Evolutionary conservation across 495 filamentous ascomycete species (phyloP).

Genomic region (Xylaria longipes): DNA sequence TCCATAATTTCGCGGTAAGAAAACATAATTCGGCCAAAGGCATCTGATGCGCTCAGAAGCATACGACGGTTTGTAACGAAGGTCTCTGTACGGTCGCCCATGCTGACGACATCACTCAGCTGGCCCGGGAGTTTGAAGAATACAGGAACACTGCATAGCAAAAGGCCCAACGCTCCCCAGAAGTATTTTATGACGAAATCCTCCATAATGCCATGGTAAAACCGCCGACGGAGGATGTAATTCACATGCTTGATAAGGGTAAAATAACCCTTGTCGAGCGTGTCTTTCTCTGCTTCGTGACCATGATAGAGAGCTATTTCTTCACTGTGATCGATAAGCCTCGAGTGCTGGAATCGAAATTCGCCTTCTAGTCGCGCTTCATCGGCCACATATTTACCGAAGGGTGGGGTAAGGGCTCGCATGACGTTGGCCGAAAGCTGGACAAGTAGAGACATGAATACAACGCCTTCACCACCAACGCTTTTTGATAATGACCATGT

Average conservation of each 20-base stretch:
- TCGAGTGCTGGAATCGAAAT: constrained; percentile 92
- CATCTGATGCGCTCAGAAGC: constrained; percentile 89
- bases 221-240: constrained; percentile 82
- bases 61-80: constrained; percentile 95
- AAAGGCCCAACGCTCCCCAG: constrained; percentile 92
- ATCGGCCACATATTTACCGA: constrained; percentile 97
- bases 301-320: constrained; percentile 93
- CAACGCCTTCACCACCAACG: constrained; percentile 91
- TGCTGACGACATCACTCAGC: constrained; percentile 65
- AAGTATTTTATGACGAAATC: constrained; percentile 99
- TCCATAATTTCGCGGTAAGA: constrained; percentile 97
- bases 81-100: constrained; percentile 91
- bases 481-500: constrained; percentile 90
- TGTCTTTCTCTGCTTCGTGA: constrained; percentile 96
- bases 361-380: constrained; percentile 94
- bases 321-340: constrained; percentile 93
- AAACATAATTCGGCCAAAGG: constrained; percentile 97
- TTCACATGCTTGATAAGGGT: constrained; percentile 99
- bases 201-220: constrained; percentile 98
- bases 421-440: constrained; percentile 92
- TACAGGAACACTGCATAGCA: constrained; percentile 95
- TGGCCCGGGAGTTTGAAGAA: constrained; percentile 89
- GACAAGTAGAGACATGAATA: constrained; percentile 92
- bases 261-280: constrained; percentile 96
- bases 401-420: constrained; percentile 95